Conservation (phyloP, 441 rosid species). For the Erysimum cheiri region DNA sequence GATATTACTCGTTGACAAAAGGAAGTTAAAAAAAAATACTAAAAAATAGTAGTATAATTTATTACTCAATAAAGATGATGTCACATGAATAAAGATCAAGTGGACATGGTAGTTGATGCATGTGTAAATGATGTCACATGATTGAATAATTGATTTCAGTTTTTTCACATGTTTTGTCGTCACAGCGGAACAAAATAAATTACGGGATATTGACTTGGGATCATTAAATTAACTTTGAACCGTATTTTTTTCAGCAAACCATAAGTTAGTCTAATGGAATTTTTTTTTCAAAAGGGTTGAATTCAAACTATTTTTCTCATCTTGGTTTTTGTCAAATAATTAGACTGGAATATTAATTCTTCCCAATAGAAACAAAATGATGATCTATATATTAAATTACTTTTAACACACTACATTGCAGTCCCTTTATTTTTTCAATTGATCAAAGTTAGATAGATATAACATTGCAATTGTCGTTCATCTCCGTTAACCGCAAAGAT, state of each 20-base stretch:
- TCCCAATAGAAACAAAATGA: not conserved
- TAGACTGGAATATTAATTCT: not conserved
- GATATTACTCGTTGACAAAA: conserved; percentile 11
- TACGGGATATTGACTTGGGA: conserved; percentile 4
- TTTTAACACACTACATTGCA: not conserved
- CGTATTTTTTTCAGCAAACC: not conserved
- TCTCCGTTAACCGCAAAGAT: not conserved
- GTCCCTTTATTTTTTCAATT: not conserved
- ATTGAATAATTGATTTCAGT: conserved; percentile 25
- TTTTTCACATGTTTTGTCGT: conserved; percentile 28
- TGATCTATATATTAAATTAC: not conserved
- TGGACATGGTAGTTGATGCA: conserved; percentile 24
- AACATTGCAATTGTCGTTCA: not conserved
- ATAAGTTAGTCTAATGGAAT: not conserved
- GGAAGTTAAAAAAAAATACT: no score
- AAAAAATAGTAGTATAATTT: no score
- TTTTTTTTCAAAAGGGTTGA: not conserved
- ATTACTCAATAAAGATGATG: conserved; percentile 8
- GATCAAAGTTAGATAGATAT: not conserved
- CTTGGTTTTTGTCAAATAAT: not conserved
- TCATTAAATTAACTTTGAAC: not conserved
- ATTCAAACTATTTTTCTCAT: not conserved
- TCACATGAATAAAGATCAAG: not conserved
- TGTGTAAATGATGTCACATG: conserved; percentile 29
- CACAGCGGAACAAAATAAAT: not conserved